phyloP scores from a whole-genome alignment of 371 early-diverging fungal genomes.

The Gilbertella persicaria region DNA sequence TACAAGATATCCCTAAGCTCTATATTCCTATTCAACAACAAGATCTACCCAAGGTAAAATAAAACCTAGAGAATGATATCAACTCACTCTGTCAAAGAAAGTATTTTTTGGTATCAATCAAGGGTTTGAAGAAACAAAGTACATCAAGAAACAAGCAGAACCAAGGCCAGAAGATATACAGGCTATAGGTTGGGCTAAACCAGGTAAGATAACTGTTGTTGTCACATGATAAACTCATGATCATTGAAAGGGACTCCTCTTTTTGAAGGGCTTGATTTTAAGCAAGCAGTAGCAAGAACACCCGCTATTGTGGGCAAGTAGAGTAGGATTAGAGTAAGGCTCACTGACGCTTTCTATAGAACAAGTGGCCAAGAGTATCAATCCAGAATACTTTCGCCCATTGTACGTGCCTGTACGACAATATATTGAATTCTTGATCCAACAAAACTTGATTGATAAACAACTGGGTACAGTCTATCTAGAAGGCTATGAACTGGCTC shows the following conservation, averaged over 20 bases:
- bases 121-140: constrained; percentile 55
- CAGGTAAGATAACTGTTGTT: constrained; percentile 50
- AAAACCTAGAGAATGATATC: not conserved
- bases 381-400: constrained; percentile 46
- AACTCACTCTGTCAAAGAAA: constrained; percentile 34
- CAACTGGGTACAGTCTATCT: constrained; percentile 54
- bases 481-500: constrained; percentile 58
- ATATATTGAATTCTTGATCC: constrained; percentile 58
- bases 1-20: constrained; percentile 70
- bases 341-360: constrained; percentile 24
- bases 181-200: constrained; percentile 64
- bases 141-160: constrained; percentile 49
- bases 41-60: constrained; percentile 64
- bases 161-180: constrained; percentile 61
- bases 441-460: constrained; percentile 44
- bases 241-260: constrained; percentile 29
- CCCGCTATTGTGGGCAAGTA: constrained; percentile 60
- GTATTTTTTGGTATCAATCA: constrained; percentile 59
- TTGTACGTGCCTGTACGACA: constrained; percentile 56
- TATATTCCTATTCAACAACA: constrained; percentile 67
- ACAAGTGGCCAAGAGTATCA: constrained; percentile 50
- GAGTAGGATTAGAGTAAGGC: not conserved
- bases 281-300: constrained; percentile 65
- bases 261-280: constrained; percentile 62
- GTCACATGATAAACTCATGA: not conserved